A percentile compares a stretch with the other conserved stretches of the same genome.
Conservation (phyloP, 805 yeast genomes). For the Sungouiella blattae region DNA sequence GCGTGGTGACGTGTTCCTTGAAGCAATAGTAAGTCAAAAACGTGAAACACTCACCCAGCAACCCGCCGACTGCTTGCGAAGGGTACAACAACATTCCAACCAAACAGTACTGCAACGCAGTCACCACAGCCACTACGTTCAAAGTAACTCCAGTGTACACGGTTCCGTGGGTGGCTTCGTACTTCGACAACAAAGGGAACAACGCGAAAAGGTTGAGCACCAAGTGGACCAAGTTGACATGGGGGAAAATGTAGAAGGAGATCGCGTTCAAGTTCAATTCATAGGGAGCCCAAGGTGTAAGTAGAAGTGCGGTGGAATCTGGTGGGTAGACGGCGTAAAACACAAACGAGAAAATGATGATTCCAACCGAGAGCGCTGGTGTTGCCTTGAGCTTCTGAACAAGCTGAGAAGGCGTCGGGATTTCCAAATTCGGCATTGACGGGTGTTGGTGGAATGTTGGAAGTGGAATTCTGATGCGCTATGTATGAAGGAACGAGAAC, state of each 20-base stretch:
- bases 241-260: conserved; percentile 75
- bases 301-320: conserved; percentile 11
- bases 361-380: conserved; percentile 64
- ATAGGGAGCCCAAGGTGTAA: conserved; percentile 50
- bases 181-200: conserved; percentile 56
- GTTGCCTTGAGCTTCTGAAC: conserved; percentile 7
- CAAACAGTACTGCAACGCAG: conserved; percentile 62
- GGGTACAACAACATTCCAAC: conserved; percentile 52
- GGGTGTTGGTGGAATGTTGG: too few relatives aligned
- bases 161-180: conserved; percentile 76
- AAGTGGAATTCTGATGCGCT: too few relatives aligned
- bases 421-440: neutral
- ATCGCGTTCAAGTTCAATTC: conserved; percentile 44
- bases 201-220: conserved; percentile 55
- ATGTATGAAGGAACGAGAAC: too few relatives aligned
- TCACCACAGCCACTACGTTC: conserved; percentile 63
- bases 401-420: neutral
- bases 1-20: conserved; percentile 35
- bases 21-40: conserved; percentile 61
- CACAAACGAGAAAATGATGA: conserved; percentile 49
- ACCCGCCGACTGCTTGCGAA: conserved; percentile 54
- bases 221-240: conserved; percentile 59
- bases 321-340: conserved; percentile 36
- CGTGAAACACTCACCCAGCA: conserved; percentile 73
- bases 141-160: conserved; percentile 79